Evolutionary conservation across 192 early-diverging fungal species (phyloP).

Genomic region (Paraglomus brasilianum): DNA sequence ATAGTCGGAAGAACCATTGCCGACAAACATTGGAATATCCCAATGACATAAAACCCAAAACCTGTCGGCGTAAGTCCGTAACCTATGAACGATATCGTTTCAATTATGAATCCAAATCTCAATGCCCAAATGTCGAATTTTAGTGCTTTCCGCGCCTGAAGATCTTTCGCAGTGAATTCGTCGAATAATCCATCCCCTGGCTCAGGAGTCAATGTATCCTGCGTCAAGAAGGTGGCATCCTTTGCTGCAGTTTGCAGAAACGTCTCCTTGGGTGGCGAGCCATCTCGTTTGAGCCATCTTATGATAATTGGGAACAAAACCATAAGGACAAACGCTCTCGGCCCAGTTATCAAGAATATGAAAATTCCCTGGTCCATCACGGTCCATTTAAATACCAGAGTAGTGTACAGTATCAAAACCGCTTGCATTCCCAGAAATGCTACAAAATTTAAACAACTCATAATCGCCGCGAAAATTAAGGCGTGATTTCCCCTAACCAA

Average conservation of each 20-base stretch:
- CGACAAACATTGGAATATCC: constrained; percentile 33
- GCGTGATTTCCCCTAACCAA: background rate
- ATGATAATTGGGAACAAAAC: background rate
- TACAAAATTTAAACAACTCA: background rate
- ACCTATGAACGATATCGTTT: constrained; percentile 31
- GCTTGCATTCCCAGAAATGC: background rate
- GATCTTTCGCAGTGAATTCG: background rate
- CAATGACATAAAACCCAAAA: constrained; percentile 31
- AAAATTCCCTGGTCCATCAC: constrained; percentile 23
- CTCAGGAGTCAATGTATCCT: background rate
- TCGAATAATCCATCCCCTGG: background rate
- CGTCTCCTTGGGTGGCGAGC: background rate
- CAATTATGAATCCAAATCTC: constrained; percentile 39
- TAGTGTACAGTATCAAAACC: constrained; percentile 15
- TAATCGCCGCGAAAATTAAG: background rate
- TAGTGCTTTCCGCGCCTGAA: constrained; percentile 9
- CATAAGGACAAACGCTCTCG: constrained; percentile 7
- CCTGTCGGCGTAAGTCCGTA: constrained; percentile 36
- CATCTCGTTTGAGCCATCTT: background rate
- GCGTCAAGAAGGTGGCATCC: background rate
- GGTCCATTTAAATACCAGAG: constrained; percentile 12
- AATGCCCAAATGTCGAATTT: constrained; percentile 49
- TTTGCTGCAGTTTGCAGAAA: background rate
- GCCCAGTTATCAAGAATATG: background rate
- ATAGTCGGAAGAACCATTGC: constrained; percentile 41